These are phyloP conservation scores for Russula ochroleuca DNA, from an alignment of 768 basidiomycete species.

Conservation along the genomic window DNA sequence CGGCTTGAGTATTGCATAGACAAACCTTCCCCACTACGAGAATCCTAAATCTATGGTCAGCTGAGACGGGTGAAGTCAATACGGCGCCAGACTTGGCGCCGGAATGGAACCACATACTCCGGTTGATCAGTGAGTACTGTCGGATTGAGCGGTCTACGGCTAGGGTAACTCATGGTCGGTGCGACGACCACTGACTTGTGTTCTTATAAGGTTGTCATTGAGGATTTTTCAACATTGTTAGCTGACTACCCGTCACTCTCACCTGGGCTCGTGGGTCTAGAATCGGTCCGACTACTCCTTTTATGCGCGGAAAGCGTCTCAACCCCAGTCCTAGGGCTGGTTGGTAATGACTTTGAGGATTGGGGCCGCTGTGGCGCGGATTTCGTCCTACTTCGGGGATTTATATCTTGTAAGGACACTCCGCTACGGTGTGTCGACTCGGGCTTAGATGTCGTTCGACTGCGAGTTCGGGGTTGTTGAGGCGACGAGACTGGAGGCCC, in stretches of 20 bases:
- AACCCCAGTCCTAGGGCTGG: neutral
- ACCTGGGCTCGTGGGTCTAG: neutral
- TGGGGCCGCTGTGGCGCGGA: neutral
- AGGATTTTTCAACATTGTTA: neutral
- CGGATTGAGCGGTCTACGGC: neutral
- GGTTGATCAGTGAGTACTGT: neutral
- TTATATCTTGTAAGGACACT: no score
- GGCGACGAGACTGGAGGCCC: neutral
- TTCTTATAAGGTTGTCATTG: neutral
- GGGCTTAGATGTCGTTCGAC: no score
- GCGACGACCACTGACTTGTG: neutral
- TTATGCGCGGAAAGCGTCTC: neutral
- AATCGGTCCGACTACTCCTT: neutral
- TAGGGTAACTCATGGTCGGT: neutral
- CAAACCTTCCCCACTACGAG: slow-evolving; percentile 12
- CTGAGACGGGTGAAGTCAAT: neutral
- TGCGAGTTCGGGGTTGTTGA: neutral
- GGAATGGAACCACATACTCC: neutral
- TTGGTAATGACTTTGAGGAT: neutral
- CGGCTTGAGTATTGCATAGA: neutral
- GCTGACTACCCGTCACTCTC: neutral
- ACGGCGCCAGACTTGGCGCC: no score
- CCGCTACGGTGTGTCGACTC: no score
- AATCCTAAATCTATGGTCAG: slow-evolving; percentile 7
- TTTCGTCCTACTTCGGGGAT: no score